Percentiles rank a stretch among this genome's conserved stretches.
These are phyloP conservation scores for Areca catechu DNA, from an alignment of 176 grass and related monocot genomes.

Conservation along the genomic window DNA sequence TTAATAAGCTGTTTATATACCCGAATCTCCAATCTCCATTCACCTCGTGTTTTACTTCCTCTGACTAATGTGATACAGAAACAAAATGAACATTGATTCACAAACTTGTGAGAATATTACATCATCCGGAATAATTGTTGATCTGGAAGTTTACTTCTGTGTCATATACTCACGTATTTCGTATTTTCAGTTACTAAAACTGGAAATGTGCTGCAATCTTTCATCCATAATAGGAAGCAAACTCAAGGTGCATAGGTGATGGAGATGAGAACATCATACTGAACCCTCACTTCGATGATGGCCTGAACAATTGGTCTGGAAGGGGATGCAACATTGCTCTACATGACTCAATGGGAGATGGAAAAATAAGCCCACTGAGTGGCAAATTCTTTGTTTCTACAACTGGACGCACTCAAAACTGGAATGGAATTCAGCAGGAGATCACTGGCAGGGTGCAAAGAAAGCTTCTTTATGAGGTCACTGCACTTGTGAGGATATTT, in stretches of 20 bases:
- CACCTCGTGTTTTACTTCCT: too few relatives aligned
- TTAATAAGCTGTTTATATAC: too few relatives aligned
- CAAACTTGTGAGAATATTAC: too few relatives aligned
- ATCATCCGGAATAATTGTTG: too few relatives aligned
- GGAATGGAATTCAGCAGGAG: conserved; percentile 83
- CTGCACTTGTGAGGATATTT: conserved; percentile 49
- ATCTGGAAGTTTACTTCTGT: too few relatives aligned
- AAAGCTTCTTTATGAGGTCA: conserved; percentile 51
- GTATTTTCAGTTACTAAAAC: too few relatives aligned
- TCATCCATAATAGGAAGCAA: not conserved
- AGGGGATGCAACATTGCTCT: conserved; percentile 73
- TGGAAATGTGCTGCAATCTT: too few relatives aligned
- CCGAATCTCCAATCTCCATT: too few relatives aligned
- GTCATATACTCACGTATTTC: too few relatives aligned
- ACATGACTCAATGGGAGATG: conserved; percentile 64
- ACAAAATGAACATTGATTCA: too few relatives aligned
- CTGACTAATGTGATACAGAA: too few relatives aligned
- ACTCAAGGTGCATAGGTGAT: not conserved
- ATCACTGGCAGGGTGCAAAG: conserved; percentile 59
- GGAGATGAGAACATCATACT: conserved; percentile 70
- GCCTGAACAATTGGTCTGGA: conserved; percentile 56
- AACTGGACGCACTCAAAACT: conserved; percentile 55
- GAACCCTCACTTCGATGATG: conserved; percentile 86
- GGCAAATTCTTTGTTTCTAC: conserved; percentile 72
- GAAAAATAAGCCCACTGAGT: conserved; percentile 46